Conservation (phyloP, 2,329 filamentous ascomycete genomes). For the Penicillium thymicola region DNA sequence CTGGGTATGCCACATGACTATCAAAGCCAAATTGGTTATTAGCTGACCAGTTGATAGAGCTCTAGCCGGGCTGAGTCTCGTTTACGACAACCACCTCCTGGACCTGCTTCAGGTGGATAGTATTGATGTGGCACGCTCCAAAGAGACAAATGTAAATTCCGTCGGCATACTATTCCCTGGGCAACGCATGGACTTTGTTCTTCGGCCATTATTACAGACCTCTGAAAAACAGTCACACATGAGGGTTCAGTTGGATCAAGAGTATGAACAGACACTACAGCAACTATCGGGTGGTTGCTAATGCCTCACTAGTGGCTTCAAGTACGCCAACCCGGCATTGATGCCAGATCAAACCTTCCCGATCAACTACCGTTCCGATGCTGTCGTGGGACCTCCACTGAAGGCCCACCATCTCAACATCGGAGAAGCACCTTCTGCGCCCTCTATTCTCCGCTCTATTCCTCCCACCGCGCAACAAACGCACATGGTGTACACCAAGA, state of each 20-base stretch:
- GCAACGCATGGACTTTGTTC: constrained; percentile 45
- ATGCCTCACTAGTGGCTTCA: constrained; percentile 38
- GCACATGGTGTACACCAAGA: constrained; percentile 48
- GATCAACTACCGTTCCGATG: constrained; percentile 16
- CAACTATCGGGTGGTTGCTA: not conserved
- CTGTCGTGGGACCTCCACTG: not conserved
- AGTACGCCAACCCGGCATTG: constrained; percentile 45
- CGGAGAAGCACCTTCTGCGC: constrained; percentile 23
- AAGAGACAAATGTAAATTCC: constrained; percentile 25
- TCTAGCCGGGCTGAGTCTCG: constrained; percentile 40
- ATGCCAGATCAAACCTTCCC: constrained; percentile 38
- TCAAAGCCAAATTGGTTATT: too few species aligned
- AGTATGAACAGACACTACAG: constrained; percentile 23
- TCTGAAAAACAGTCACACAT: constrained; percentile 20
- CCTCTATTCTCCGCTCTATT: constrained; percentile 27
- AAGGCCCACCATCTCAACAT: constrained; percentile 25
- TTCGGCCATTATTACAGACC: constrained; percentile 20
- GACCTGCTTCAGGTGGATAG: constrained; percentile 44
- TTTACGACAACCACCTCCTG: constrained; percentile 30
- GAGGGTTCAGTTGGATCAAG: constrained; percentile 36
- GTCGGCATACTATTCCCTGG: constrained; percentile 46
- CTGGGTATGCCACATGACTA: constrained; percentile 32
- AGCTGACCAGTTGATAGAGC: constrained; percentile 28
- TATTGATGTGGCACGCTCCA: constrained; percentile 27
- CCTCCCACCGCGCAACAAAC: constrained; percentile 36